phyloP scores from a whole-genome alignment of 2,329 filamentous ascomycete genomes.

The Aureobasidium vineae region DNA sequence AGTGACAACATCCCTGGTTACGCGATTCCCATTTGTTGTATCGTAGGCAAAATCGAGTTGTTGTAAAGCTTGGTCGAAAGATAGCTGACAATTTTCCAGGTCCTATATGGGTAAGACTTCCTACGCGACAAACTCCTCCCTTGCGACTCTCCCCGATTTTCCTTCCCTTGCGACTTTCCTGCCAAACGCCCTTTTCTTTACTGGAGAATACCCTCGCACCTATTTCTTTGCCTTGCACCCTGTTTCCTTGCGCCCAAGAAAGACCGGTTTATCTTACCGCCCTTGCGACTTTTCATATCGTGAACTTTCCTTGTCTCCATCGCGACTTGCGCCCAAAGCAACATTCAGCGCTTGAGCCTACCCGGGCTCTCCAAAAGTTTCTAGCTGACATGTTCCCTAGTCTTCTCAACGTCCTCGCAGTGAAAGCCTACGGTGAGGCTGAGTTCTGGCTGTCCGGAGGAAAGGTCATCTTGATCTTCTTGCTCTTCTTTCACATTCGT shows the following conservation, averaged over 20 bases:
- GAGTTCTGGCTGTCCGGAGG: conserved; percentile 47
- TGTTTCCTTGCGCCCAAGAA: conserved; percentile 19
- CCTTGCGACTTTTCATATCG: conserved; percentile 6
- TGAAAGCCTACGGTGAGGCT: conserved; percentile 48
- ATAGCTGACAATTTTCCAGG: neutral
- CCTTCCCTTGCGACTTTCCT: conserved; percentile 21
- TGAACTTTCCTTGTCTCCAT: conserved; percentile 5
- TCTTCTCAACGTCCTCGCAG: conserved; percentile 46
- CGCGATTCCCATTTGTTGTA: conserved; percentile 35
- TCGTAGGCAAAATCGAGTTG: neutral
- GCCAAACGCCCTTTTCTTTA: conserved; percentile 15
- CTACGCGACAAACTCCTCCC: conserved; percentile 2
- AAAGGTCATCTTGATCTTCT: conserved; percentile 41
- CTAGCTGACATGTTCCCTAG: conserved; percentile 25
- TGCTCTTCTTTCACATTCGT: conserved; percentile 39
- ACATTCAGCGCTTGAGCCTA: conserved; percentile 15
- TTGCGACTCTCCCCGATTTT: neutral
- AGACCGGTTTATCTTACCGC: neutral
- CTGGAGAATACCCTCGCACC: conserved; percentile 10
- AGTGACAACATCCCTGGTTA: conserved; percentile 43
- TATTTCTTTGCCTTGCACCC: conserved; percentile 1
- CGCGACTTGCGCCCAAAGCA: conserved; percentile 17
- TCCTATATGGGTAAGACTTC: conserved; percentile 24
- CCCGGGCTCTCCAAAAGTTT: conserved; percentile 1
- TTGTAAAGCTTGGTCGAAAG: neutral